Evolutionary conservation across 2,329 filamentous ascomycete species (phyloP).

Genomic region (Trichoderma endophyticum): DNA sequence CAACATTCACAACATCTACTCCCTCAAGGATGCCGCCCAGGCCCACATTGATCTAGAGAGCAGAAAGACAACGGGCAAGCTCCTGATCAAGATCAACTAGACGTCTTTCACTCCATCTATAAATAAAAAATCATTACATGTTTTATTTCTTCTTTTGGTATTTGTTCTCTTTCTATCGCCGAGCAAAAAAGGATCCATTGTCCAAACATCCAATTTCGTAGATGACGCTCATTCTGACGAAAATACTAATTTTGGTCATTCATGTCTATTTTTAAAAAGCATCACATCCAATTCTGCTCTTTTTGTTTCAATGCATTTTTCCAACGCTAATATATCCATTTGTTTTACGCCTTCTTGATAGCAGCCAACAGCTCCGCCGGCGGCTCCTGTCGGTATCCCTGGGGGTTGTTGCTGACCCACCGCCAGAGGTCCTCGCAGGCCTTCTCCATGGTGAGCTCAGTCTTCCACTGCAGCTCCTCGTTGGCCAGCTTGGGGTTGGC

Average conservation of each 20-base stretch:
- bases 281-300: slow-evolving; percentile 13
- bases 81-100: slow-evolving; percentile 61
- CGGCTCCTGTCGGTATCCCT: slow-evolving; percentile 90
- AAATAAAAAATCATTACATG: neutral
- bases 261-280: slow-evolving; percentile 10
- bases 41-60: slow-evolving; percentile 79
- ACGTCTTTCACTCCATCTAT: slow-evolving; percentile 12
- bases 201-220: slow-evolving; percentile 8
- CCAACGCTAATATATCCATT: neutral
- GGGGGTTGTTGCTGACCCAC: slow-evolving; percentile 96
- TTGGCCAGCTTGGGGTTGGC: slow-evolving; percentile 87
- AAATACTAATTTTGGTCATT: neutral
- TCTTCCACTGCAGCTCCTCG: slow-evolving; percentile 87
- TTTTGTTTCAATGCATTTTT: neutral
- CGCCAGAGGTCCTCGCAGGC: slow-evolving; percentile 93
- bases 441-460: slow-evolving; percentile 83
- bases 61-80: slow-evolving; percentile 78
- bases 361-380: slow-evolving; percentile 73
- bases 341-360: slow-evolving; percentile 43
- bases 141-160: neutral
- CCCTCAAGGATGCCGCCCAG: slow-evolving; percentile 65
- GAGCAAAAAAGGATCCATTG: neutral
- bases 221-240: neutral
- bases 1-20: slow-evolving; percentile 72
- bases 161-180: slow-evolving; percentile 6